Base-by-base conservation (phyloP, 495 filamentous ascomycete species). In the Aspergillus ostianus region DNA sequence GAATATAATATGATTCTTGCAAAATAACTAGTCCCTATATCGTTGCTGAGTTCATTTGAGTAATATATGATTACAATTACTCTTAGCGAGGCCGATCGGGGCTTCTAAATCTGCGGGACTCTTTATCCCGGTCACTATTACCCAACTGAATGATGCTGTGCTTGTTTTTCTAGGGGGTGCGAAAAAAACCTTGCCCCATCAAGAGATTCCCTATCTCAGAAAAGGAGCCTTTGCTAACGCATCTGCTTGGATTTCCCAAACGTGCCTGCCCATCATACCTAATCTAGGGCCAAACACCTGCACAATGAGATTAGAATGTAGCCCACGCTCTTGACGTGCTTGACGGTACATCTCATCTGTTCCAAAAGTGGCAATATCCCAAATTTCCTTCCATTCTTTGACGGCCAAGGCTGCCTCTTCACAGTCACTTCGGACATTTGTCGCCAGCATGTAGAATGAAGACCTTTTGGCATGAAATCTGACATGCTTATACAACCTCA, bases 361-460 rank as follows among this genome's bases (percentile, higher is more conserved):
- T 0, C 68, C 72, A 58, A 85, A 82, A 0, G 80, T 85, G 6
- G 77, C 73, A 20, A 59, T 18, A 29, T 64, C 69, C 83, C 83
- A 86, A 7, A 51, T 26, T 19, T 47, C 53, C 57, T 78, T 82
- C 76, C 80, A 82, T 18, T 41, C 51, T 10, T 59, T 47, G 7
- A 87, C 62, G 2, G 77, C 76, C 0, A 53, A 45, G 6, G 59
- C 19, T 0, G 80, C 83, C 6, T 69, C 68, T 13, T 61, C 18
- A 53, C 57, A 48, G 17, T 67, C 47, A 4, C 69, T 68, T 21
- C 72, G 65, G 17, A 87, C 69, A 20, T 80, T 64, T 19, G 66
- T 78, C 0, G 82, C 82, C 36, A 87, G 59, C 62, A 87, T 59
- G 62, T 87, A 86, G 63, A 85, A 87, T 0, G 82, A 84, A 15